Percentiles rank a stretch among this genome's conserved stretches.
phyloP scores from a whole-genome alignment of 2,329 filamentous ascomycete species.

The Apiospora aurea region DNA sequence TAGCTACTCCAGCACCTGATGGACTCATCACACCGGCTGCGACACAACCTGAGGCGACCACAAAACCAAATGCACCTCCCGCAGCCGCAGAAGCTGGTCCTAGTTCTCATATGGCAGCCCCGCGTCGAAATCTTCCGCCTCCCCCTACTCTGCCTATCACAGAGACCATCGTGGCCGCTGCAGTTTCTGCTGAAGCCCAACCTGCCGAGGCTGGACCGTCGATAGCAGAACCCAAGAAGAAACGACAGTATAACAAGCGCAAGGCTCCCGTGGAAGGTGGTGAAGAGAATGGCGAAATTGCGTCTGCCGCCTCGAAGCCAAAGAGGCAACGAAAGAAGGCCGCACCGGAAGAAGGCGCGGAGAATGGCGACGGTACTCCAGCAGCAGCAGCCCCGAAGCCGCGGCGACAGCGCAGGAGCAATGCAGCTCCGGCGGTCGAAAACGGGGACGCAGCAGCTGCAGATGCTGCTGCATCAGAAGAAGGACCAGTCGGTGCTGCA shows the following conservation, averaged over 20 bases:
- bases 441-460: constrained; percentile 31
- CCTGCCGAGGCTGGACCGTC: constrained; percentile 8
- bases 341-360: constrained; percentile 14
- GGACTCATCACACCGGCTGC: background rate
- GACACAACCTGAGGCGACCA: background rate
- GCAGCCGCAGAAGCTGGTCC: background rate
- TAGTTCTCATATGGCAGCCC: background rate
- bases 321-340: constrained; percentile 40
- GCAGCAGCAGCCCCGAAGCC: constrained; percentile 39
- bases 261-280: constrained; percentile 32
- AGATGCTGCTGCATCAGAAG: constrained; percentile 32
- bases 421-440: constrained; percentile 27
- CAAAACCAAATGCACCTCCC: background rate
- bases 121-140: background rate
- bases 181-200: background rate
- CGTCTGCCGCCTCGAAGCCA: constrained; percentile 39
- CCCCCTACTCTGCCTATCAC: background rate
- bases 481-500: constrained; percentile 33
- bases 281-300: constrained; percentile 26
- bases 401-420: constrained; percentile 39
- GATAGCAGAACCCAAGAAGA: constrained; percentile 31
- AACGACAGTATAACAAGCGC: constrained; percentile 37
- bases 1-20: background rate
- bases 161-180: background rate
- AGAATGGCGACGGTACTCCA: background rate